phyloP scores from a whole-genome alignment of 371 early-diverging fungal genomes.

The Apophysomyces sp. region DNA sequence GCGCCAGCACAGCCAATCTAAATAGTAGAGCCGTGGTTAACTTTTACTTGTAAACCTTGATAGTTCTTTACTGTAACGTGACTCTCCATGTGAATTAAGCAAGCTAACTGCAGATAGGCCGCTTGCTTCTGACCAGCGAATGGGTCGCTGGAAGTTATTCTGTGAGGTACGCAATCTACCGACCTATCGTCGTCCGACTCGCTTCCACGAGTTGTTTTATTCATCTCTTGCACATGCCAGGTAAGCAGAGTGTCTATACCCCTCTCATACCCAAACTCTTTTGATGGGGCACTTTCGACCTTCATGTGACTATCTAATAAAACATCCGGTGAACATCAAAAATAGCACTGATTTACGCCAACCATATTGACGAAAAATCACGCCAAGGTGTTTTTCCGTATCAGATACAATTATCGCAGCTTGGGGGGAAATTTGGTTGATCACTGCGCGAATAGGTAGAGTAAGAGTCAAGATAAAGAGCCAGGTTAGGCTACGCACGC shows the following conservation, averaged over 20 bases:
- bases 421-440: constrained; percentile 31
- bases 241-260: constrained; percentile 38
- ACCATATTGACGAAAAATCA: not conserved
- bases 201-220: not conserved
- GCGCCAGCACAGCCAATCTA: constrained; percentile 71
- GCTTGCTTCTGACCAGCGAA: constrained; percentile 37
- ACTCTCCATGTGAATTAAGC: constrained; percentile 51
- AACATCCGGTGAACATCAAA: constrained; percentile 31
- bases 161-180: not conserved
- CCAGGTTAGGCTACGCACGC: constrained; percentile 21
- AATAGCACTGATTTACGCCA: not conserved
- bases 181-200: not conserved
- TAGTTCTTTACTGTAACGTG: constrained; percentile 20
- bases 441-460: constrained; percentile 8
- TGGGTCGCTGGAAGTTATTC: not conserved
- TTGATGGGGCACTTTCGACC: constrained; percentile 41
- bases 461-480: not conserved
- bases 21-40: not conserved
- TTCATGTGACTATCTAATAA: constrained; percentile 21
- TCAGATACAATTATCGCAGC: constrained; percentile 32
- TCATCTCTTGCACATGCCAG: constrained; percentile 12
- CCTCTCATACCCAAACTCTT: constrained; percentile 55
- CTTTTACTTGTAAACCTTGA: not conserved
- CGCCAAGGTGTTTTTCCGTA: constrained; percentile 22
- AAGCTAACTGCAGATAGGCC: constrained; percentile 53